These are phyloP conservation scores for Astrothelium subdiscretum DNA, from an alignment of 495 filamentous ascomycete genomes.

Conservation along the genomic window DNA sequence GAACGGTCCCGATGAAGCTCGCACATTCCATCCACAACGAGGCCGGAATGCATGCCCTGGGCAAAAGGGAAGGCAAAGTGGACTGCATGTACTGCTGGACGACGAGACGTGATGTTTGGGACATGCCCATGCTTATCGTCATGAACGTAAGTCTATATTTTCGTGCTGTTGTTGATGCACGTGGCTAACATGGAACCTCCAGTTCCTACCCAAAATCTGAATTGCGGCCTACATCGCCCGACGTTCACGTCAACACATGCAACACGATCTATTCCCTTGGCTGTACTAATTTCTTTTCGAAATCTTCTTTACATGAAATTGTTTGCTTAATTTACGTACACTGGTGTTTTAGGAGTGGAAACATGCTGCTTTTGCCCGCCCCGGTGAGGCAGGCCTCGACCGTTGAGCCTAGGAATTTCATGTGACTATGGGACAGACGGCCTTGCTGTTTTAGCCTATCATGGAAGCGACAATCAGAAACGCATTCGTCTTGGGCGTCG, in stretches of 20 bases:
- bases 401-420: neutral
- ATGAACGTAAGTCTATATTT: conserved; percentile 66
- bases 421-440: neutral
- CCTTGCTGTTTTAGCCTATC: neutral
- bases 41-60: conserved; percentile 59
- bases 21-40: conserved; percentile 52
- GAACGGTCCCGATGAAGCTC: neutral
- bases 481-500: neutral
- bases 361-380: neutral
- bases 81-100: conserved; percentile 95
- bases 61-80: conserved; percentile 79
- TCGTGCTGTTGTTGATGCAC: neutral
- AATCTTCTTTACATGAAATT: neutral
- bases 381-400: neutral
- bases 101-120: conserved; percentile 91
- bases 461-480: neutral
- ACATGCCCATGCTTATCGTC: conserved; percentile 96
- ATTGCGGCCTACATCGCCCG: neutral
- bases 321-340: neutral
- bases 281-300: neutral
- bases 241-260: neutral
- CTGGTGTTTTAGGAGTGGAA: neutral
- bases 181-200: conserved; percentile 2
- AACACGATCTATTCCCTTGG: neutral
- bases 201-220: conserved; percentile 15